Base-by-base conservation (phyloP, 176 grass and related monocot species). In the Cocos nucifera region DNA sequence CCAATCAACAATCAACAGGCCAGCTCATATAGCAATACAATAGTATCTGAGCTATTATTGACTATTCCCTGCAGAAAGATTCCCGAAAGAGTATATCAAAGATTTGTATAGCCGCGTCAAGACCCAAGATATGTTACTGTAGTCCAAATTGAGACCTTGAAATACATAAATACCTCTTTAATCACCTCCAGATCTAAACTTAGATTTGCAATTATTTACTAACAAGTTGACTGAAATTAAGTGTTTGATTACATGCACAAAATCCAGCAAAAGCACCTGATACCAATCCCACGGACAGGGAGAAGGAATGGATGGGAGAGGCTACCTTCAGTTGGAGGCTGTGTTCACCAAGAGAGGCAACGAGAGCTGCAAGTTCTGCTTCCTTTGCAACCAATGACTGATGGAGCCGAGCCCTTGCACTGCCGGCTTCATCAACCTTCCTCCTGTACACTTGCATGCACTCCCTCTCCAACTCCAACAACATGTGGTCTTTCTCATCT, bases 381-480 rank as follows among this genome's bases (percentile, higher is more conserved):
- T 98, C 87, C 69, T 76, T 85, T 17, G 84, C 73, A 72, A 82
- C 81, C 67, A 98, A 26, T 69, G 84, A 81, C 56, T 89, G 93
- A 50, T 83, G 84, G 50, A 98, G 93, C 49, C 77, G 73, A 6
- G 73, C 39, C 63, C 84, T 78, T 54, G 80, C 78, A 9, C 77
- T 70, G 71, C 66, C 85, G 22, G 84, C 85, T 80, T 89, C 80
- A 15, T 98, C 87, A 7, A 98, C 84, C 75, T 82, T 92, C 58
- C 59, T 72, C 65, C 73, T 73, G 53, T 92, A 98, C 4, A 92
- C 93, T 69, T 60, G 77, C 93, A 89, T 89, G 74, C 93, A 98
- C 72, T 98, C 87, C 35, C 71, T 80, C 74, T 98, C 84, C 2
- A 98, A 78, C 80, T 98, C 93, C 63, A 83, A 75, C 29, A 98